A percentile compares a stretch with the other conserved stretches of the same genome.
Conservation (phyloP, 495 filamentous ascomycete genomes). For the Aspergillus nidulans region DNA sequence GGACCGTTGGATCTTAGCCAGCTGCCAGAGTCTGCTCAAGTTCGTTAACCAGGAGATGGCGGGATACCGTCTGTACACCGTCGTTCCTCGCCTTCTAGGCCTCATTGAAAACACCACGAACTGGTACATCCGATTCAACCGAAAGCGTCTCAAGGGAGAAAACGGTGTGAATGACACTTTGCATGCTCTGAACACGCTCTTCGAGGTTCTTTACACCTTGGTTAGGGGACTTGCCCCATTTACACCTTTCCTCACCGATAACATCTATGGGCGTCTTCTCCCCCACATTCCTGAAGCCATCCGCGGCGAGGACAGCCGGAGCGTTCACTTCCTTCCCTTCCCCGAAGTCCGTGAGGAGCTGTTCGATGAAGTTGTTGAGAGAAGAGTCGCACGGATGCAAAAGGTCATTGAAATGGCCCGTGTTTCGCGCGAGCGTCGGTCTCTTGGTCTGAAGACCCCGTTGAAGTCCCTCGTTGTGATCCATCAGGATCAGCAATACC, state of each 20-base stretch:
- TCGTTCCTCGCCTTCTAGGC: slow-evolving; percentile 80
- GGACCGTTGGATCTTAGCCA: slow-evolving; percentile 94
- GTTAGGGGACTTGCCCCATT: slow-evolving; percentile 86
- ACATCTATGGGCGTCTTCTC: slow-evolving; percentile 83
- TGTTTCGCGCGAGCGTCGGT: slow-evolving; percentile 77
- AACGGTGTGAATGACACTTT: slow-evolving; percentile 81
- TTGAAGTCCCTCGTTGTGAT: slow-evolving; percentile 88
- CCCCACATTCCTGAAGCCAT: slow-evolving; percentile 67
- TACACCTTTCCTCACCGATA: slow-evolving; percentile 92
- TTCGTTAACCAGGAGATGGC: slow-evolving; percentile 97
- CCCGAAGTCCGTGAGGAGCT: slow-evolving; percentile 83
- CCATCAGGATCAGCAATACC: slow-evolving; percentile 73
- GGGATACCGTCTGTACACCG: slow-evolving; percentile 87
- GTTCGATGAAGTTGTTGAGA: slow-evolving; percentile 81
- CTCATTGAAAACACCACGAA: slow-evolving; percentile 96
- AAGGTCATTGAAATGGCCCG: slow-evolving; percentile 87
- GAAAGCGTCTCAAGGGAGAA: slow-evolving; percentile 91
- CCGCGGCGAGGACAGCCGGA: slow-evolving; percentile 65
- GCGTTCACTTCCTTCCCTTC: slow-evolving; percentile 89
- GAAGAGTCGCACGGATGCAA: slow-evolving; percentile 87
- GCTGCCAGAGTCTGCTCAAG: slow-evolving; percentile 84
- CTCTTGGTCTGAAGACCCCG: slow-evolving; percentile 83
- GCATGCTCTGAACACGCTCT: slow-evolving; percentile 93
- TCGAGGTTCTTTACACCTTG: slow-evolving; percentile 89
- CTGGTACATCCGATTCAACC: slow-evolving; percentile 99